Conservation (phyloP, 495 filamentous ascomycete species). For the Pseudomonodictys pantanalensis region DNA sequence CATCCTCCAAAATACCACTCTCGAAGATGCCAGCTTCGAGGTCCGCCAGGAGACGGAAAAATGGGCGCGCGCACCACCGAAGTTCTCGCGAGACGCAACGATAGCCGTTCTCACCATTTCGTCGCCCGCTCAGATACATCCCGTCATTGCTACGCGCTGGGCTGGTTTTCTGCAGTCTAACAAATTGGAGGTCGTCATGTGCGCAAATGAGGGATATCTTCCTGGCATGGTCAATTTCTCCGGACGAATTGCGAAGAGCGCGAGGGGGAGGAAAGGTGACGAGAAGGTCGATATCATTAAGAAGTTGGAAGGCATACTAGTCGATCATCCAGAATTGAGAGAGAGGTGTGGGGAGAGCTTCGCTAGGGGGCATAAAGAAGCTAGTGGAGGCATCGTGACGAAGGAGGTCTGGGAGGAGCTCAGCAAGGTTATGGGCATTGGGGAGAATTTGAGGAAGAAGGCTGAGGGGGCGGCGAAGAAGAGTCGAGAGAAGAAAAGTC, state of each 20-base stretch:
- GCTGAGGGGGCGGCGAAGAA: conserved; percentile 34
- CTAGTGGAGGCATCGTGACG: conserved; percentile 55
- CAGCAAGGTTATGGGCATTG: conserved; percentile 52
- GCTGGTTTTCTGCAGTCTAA: conserved; percentile 49
- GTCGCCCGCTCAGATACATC: conserved; percentile 55
- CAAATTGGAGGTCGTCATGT: conserved; percentile 54
- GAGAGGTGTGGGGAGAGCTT: conserved; percentile 54
- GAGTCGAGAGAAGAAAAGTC: conserved; percentile 34
- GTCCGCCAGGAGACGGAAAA: conserved; percentile 54
- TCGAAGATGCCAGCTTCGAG: conserved; percentile 50
- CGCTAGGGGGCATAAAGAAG: conserved; percentile 58
- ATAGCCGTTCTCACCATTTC: conserved; percentile 57
- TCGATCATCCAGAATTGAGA: conserved; percentile 41
- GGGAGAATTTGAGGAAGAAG: conserved; percentile 43
- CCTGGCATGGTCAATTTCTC: conserved; percentile 58
- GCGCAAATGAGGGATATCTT: conserved; percentile 59
- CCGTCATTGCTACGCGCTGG: conserved; percentile 60
- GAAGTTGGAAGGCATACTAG: conserved; percentile 48
- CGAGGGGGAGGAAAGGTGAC: conserved; percentile 44
- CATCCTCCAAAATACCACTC: conserved; percentile 45
- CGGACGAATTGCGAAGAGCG: conserved; percentile 52
- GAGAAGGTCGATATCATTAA: conserved; percentile 57
- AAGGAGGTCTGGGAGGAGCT: conserved; percentile 57
- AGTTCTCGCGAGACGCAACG: conserved; percentile 54
- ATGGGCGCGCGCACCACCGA: conserved; percentile 54